Evolutionary conservation across 805 yeast genomes (phyloP), one percentile per base, ranked within the genome.

Genomic region (Ogataea pilisensis): DNA sequence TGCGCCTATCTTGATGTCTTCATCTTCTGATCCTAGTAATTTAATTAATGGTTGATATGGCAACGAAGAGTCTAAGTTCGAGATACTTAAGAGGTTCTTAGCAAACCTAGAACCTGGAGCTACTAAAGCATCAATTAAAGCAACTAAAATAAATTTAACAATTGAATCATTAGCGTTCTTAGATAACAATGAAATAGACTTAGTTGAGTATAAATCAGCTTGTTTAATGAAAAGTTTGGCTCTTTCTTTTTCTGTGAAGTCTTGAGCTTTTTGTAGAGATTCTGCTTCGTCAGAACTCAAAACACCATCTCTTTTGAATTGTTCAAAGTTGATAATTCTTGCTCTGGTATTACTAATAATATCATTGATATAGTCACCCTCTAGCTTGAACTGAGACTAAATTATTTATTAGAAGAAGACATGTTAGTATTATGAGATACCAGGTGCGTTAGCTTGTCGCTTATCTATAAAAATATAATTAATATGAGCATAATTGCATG

Each of bases 311-410:
- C 95, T 73, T 9, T 85, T 81, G 53, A 85, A 79, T 8, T 95
- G 95, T 55, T 86, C 95, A 97, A 97, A 90, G 25, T 95, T 95
- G 41, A 89, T 77, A 25, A 90, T 80, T 49, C 93, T 76, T 45
- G 85, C 82, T 54, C 93, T 72, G 48, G 88, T 80, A 46, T 78
- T 78, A 49, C 73, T 70, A 51, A 82, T 72, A 39, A 82, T 73
- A 53, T 82, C 90, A 43, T 73, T 72, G 55, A 86, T 69, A 52
- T 75, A 79, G 25, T 73, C 73, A 60, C 87, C 82, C 48, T 86
- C 90, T 52, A 85, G 64, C 39, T 60, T 46, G 47, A 72, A 66
- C 44, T 65, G 67, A 22, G 54, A 36, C 48, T 49, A 19, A 11
- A 18, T 1, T 16, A 26, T 32, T 14, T 22, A 30, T 18, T 21